These are phyloP conservation scores for Ophiostoma montium DNA, from an alignment of 2,329 filamentous ascomycete genomes.

Conservation along the genomic window DNA sequence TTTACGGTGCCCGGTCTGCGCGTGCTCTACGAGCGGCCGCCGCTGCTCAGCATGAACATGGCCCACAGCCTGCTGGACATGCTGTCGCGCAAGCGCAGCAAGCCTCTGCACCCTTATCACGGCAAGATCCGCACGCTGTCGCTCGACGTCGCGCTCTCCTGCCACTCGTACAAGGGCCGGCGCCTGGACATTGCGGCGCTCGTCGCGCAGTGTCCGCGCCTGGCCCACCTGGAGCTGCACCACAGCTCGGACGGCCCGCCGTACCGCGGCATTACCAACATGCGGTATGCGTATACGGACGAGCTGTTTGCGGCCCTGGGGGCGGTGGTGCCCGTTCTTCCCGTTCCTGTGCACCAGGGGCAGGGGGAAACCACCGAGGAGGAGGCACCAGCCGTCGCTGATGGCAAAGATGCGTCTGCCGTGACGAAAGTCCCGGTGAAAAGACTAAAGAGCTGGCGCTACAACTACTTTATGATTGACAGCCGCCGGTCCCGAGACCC, in stretches of 20 bases:
- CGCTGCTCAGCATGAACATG: constrained; percentile 36
- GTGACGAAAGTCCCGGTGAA: too few relatives aligned
- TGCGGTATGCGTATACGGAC: constrained; percentile 57
- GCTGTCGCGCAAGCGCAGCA: constrained; percentile 37
- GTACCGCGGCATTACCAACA: constrained; percentile 41
- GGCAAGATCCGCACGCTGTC: constrained; percentile 57
- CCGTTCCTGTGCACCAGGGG: neutral
- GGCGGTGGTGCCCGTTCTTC: constrained; percentile 15
- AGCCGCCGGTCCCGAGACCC: constrained; percentile 31
- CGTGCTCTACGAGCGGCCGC: constrained; percentile 56
- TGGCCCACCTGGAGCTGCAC: constrained; percentile 58
- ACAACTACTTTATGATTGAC: constrained; percentile 42
- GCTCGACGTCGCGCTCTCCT: constrained; percentile 49
- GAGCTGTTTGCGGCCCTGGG: constrained; percentile 52
- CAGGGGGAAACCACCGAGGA: constrained; percentile 17
- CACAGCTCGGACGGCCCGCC: constrained; percentile 56
- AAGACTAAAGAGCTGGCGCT: constrained; percentile 44
- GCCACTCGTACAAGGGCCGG: constrained; percentile 36
- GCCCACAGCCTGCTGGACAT: constrained; percentile 32
- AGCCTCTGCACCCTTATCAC: constrained; percentile 47
- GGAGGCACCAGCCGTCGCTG: too few relatives aligned
- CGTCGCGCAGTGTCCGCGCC: constrained; percentile 48
- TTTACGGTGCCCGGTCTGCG: constrained; percentile 62
- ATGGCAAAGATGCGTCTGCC: too few relatives aligned
- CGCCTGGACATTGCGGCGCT: constrained; percentile 35